Evolutionary conservation across 768 basidiomycete species (phyloP).

Genomic region (Strobilomyces confusus): DNA sequence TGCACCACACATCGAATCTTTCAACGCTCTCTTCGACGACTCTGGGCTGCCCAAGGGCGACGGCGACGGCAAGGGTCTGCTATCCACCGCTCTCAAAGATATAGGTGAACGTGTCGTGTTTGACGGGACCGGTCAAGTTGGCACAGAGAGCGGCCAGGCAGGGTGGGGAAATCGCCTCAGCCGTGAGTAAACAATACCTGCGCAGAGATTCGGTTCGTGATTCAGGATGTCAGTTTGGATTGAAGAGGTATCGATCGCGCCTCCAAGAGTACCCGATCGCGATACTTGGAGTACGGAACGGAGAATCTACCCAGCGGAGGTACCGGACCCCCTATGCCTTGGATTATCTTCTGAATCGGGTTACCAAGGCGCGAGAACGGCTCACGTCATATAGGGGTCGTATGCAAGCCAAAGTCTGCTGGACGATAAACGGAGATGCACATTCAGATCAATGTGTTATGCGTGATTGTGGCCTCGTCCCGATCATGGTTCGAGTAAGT

Average conservation of each 20-base stretch:
- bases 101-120: slow-evolving; percentile 92
- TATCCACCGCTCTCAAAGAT: slow-evolving; percentile 76
- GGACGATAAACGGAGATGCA: slow-evolving; percentile 68
- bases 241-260: slow-evolving; percentile 74
- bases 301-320: slow-evolving; percentile 87
- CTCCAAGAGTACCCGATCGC: slow-evolving; percentile 84
- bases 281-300: slow-evolving; percentile 72
- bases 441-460: slow-evolving; percentile 63
- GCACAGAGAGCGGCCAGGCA: slow-evolving; percentile 47
- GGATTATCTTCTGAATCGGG: slow-evolving; percentile 7
- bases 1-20: slow-evolving; percentile 89
- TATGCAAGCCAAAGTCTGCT: slow-evolving; percentile 83
- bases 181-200: slow-evolving; percentile 48
- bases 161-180: slow-evolving; percentile 83
- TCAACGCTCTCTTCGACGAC: slow-evolving; percentile 95
- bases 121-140: slow-evolving; percentile 61
- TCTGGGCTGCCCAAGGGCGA: slow-evolving; percentile 72
- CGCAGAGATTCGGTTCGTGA: slow-evolving; percentile 8
- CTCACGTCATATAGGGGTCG: slow-evolving; percentile 87
- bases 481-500: slow-evolving; percentile 95
- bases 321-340: slow-evolving; percentile 28
- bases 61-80: slow-evolving; percentile 73
- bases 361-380: slow-evolving; percentile 80
- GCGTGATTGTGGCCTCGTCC: slow-evolving; percentile 86
- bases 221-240: slow-evolving; percentile 72